Evolutionary conservation across 1,139 yeast species (phyloP).

Genomic region (Torulaspora globosa): DNA sequence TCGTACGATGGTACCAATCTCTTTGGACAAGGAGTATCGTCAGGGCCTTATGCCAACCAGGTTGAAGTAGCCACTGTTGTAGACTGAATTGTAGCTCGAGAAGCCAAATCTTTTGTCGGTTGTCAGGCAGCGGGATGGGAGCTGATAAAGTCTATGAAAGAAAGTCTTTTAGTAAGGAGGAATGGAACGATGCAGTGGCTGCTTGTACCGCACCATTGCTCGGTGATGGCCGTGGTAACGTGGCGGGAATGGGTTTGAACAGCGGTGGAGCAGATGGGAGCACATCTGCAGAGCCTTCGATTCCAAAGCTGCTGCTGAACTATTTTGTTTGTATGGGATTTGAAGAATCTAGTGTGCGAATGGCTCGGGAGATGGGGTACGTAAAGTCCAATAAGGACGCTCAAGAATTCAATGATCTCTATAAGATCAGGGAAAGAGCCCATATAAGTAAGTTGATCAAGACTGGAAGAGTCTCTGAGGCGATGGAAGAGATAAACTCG

Average conservation of each 20-base stretch:
- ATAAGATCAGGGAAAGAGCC: slow-evolving; percentile 30
- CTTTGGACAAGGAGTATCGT: neutral
- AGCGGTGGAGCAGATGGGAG: slow-evolving; percentile 4
- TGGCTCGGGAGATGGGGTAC: slow-evolving; percentile 33
- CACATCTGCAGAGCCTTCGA: slow-evolving; percentile 23
- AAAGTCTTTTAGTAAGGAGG: slow-evolving; percentile 27
- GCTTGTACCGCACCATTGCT: slow-evolving; percentile 17
- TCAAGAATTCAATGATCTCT: slow-evolving; percentile 27
- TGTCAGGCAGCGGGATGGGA: neutral
- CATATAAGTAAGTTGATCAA: slow-evolving; percentile 29
- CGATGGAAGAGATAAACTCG: slow-evolving; percentile 29
- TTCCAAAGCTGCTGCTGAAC: slow-evolving; percentile 30
- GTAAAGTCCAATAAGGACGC: slow-evolving; percentile 28
- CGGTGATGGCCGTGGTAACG: slow-evolving; percentile 10
- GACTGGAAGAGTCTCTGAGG: slow-evolving; percentile 27
- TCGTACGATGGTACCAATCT: slow-evolving; percentile 5
- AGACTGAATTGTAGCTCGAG: neutral
- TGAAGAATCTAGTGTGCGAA: slow-evolving; percentile 32
- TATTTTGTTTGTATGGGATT: slow-evolving; percentile 34
- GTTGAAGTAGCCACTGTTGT: neutral
- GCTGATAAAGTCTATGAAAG: slow-evolving; percentile 17
- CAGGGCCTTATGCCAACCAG: neutral
- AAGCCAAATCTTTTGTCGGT: neutral
- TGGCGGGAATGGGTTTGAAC: neutral
- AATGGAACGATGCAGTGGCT: slow-evolving; percentile 30